phyloP scores from a whole-genome alignment of 495 filamentous ascomycete species.

The Copromyces sp. region DNA sequence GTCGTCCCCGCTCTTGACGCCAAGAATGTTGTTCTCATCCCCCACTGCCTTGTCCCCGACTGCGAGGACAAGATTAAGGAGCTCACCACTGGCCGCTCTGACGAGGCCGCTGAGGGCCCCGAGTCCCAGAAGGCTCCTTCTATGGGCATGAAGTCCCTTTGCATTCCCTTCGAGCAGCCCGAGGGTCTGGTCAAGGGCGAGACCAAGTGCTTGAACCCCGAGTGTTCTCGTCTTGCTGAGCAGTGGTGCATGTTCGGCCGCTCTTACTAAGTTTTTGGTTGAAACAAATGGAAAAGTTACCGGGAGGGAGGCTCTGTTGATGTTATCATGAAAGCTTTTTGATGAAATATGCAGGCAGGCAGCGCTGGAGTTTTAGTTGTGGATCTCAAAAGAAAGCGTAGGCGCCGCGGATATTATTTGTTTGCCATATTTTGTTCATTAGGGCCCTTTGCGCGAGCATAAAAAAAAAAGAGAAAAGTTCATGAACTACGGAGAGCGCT shows the following conservation, averaged over 20 bases:
- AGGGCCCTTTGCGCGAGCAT: background rate
- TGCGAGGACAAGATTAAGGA: slow-evolving; percentile 96
- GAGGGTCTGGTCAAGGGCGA: slow-evolving; percentile 64
- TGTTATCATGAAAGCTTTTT: background rate
- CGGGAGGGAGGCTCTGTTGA: background rate
- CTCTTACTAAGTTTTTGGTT: slow-evolving; percentile 32
- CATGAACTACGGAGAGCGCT: background rate
- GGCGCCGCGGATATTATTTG: background rate
- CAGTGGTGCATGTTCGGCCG: slow-evolving; percentile 84
- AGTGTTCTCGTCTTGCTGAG: slow-evolving; percentile 63
- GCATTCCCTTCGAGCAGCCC: slow-evolving; percentile 95
- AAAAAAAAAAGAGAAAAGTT: background rate
- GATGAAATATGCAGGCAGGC: background rate
- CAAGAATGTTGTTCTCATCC: slow-evolving; percentile 86
- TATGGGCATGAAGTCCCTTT: slow-evolving; percentile 96
- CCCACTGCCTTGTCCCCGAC: slow-evolving; percentile 65
- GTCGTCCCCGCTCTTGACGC: slow-evolving; percentile 74
- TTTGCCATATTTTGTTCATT: background rate
- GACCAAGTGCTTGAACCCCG: slow-evolving; percentile 83
- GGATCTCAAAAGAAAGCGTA: background rate
- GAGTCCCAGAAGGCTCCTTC: slow-evolving; percentile 73
- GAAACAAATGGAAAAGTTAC: background rate
- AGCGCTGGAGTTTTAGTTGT: background rate
- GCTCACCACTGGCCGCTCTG: slow-evolving; percentile 59
- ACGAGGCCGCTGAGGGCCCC: slow-evolving; percentile 52